Conservation (phyloP, 768 basidiomycete genomes). For the Daedaleopsis sinensis region DNA sequence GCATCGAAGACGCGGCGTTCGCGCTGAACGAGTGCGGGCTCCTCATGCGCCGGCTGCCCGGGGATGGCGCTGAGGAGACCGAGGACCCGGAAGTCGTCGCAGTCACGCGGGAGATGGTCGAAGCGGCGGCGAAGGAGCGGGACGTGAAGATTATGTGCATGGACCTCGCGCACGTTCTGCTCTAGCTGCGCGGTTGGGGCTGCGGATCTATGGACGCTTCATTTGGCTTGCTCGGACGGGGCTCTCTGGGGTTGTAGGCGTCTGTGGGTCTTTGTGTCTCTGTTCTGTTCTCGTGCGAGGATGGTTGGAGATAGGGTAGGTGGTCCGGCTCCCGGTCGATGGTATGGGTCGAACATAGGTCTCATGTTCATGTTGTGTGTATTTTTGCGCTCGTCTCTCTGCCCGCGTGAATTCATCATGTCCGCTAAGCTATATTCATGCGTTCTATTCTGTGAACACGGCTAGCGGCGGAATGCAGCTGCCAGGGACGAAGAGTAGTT, state of each 20-base stretch:
- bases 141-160: conserved; percentile 74
- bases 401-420: neutral
- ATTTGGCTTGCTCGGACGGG: neutral
- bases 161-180: conserved; percentile 57
- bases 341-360: neutral
- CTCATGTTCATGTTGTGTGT: neutral
- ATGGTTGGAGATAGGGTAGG: neutral
- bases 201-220: neutral
- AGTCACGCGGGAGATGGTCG: conserved; percentile 68
- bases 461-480: too few species aligned
- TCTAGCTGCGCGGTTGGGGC: conserved; percentile 30
- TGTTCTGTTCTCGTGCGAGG: neutral
- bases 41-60: conserved; percentile 48
- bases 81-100: conserved; percentile 59
- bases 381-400: neutral
- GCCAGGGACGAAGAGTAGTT: too few species aligned
- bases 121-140: conserved; percentile 65
- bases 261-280: conserved; percentile 1
- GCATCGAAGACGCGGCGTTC: conserved; percentile 85
- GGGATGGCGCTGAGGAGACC: conserved; percentile 36
- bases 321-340: neutral
- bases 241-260: conserved; percentile 16
- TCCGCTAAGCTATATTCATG: neutral
- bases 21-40: conserved; percentile 88
- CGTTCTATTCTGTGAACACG: too few species aligned